phyloP scores from a whole-genome alignment of 495 filamentous ascomycete genomes.

The Aspergillus saccharolyticus region DNA sequence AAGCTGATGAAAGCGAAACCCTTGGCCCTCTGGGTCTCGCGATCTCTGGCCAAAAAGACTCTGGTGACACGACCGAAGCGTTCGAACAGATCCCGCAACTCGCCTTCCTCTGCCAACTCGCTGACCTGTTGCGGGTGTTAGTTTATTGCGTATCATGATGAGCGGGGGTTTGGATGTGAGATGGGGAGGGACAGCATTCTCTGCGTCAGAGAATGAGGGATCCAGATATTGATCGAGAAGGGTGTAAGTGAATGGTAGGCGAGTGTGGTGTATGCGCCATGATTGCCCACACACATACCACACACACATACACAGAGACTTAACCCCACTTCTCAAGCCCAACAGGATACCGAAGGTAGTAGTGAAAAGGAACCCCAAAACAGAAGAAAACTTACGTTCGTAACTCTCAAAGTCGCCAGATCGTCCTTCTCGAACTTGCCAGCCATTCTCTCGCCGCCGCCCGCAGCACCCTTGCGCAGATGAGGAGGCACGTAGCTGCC shows the following conservation, averaged over 20 bases:
- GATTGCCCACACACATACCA: neutral
- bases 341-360: constrained; percentile 2
- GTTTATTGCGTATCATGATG: no score
- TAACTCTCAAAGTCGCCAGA: constrained; percentile 90
- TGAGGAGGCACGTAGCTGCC: constrained; percentile 90
- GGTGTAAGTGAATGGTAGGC: neutral
- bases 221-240: no score
- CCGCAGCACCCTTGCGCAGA: constrained; percentile 66
- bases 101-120: constrained; percentile 92
- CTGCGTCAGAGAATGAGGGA: no score
- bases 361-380: neutral
- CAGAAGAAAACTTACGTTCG: constrained; percentile 67
- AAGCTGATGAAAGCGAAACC: constrained; percentile 98
- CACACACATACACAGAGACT: neutral
- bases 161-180: neutral
- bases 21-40: constrained; percentile 91
- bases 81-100: constrained; percentile 96
- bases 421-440: constrained; percentile 96
- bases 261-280: neutral
- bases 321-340: neutral
- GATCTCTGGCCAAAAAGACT: constrained; percentile 95
- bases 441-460: constrained; percentile 79
- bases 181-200: no score
- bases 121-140: constrained; percentile 57
- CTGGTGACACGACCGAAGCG: constrained; percentile 92